phyloP scores from a whole-genome alignment of 306 rosid genomes.

The Bauhinia variegata region DNA sequence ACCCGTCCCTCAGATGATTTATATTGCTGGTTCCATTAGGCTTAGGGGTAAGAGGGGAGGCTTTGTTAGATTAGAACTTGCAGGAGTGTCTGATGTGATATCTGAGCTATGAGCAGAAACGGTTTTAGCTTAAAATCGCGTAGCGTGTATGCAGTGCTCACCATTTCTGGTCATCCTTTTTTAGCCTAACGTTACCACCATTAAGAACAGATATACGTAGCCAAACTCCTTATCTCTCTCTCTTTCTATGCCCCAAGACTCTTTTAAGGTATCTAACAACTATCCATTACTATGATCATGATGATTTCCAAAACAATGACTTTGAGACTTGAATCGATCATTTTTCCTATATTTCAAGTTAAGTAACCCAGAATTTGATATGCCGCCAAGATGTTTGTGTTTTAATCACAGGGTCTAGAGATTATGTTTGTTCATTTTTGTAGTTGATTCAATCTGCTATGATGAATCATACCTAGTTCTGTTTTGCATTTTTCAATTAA shows the following conservation, averaged over 20 bases:
- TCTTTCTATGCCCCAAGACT: constrained; percentile 28
- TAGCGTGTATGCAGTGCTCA: constrained; percentile 61
- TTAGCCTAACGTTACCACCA: constrained; percentile 41
- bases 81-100: constrained; percentile 34
- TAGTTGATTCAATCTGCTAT: constrained; percentile 10
- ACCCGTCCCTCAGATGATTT: constrained; percentile 60
- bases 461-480: background rate
- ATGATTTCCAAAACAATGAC: constrained; percentile 8
- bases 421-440: constrained; percentile 10
- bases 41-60: constrained; percentile 40
- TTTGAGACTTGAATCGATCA: background rate
- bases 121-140: constrained; percentile 55
- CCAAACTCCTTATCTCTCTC: constrained; percentile 21
- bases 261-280: constrained; percentile 34
- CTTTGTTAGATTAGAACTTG: too few species aligned
- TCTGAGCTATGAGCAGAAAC: constrained; percentile 40
- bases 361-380: too few species aligned
- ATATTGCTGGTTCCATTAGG: constrained; percentile 39
- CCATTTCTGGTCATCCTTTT: constrained; percentile 44
- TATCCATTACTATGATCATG: background rate
- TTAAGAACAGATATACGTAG: constrained; percentile 20
- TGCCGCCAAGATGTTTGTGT: too few species aligned
- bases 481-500: background rate
- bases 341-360: background rate
- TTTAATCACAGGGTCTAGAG: background rate